Conservation (phyloP, 2,329 filamentous ascomycete species). For the Hypoxylon sp. region DNA sequence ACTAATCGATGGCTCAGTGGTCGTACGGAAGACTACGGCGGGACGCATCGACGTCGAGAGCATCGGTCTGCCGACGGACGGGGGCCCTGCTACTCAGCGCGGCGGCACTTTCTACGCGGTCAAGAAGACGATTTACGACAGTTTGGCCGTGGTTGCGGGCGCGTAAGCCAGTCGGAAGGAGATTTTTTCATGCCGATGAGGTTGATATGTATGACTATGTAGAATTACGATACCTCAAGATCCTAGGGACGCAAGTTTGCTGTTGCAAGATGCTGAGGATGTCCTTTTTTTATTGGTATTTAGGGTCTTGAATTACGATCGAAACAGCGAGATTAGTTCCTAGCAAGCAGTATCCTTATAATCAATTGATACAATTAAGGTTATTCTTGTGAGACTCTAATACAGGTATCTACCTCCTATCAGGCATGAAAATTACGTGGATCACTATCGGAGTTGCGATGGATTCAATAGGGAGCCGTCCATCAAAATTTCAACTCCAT, state of each 20-base stretch:
- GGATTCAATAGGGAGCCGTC: background rate
- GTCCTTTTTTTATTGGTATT: background rate
- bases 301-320: background rate
- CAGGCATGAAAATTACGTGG: background rate
- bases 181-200: background rate
- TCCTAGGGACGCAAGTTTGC: background rate
- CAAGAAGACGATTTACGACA: slow-evolving; percentile 92
- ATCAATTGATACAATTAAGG: background rate
- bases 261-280: background rate
- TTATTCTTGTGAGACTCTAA: background rate
- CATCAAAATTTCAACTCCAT: background rate
- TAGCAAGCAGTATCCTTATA: background rate
- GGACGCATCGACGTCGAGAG: slow-evolving; percentile 91
- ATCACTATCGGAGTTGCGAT: background rate
- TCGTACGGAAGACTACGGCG: slow-evolving; percentile 89
- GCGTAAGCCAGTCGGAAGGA: slow-evolving; percentile 58
- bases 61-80: slow-evolving; percentile 68
- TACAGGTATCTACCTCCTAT: background rate
- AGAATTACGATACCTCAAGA: slow-evolving; percentile 9
- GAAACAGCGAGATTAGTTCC: background rate
- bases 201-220: slow-evolving; percentile 26
- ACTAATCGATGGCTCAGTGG: slow-evolving; percentile 88
- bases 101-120: slow-evolving; percentile 87
- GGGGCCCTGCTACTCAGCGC: slow-evolving; percentile 60
- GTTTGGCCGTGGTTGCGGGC: slow-evolving; percentile 89